Evolutionary conservation across 257 asterid species (phyloP).

Genomic region (Solanum infundibuliforme): DNA sequence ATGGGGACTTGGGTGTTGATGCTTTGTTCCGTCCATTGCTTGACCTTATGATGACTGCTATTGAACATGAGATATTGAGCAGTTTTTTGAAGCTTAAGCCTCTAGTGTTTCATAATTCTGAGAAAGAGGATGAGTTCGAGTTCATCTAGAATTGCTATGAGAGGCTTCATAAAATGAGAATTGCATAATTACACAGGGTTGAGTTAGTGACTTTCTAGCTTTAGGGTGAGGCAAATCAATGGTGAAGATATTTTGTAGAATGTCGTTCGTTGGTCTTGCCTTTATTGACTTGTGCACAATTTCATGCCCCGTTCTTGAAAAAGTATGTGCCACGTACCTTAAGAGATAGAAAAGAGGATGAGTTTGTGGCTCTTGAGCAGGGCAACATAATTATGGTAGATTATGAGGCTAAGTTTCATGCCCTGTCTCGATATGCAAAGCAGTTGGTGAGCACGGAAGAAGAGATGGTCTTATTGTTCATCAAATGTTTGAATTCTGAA

Average conservation of each 20-base stretch:
- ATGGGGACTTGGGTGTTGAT: too few species aligned
- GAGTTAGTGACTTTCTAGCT: neutral
- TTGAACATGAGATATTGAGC: too few species aligned
- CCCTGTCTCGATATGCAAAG: neutral
- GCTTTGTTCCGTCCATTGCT: too few species aligned
- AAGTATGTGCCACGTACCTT: too few species aligned
- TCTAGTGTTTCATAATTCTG: too few species aligned
- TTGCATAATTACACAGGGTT: too few species aligned
- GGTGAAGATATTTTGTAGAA: neutral
- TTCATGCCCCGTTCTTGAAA: neutral
- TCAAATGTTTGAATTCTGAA: neutral
- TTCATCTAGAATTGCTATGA: neutral
- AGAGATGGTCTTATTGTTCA: neutral
- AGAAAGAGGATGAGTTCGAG: too few species aligned
- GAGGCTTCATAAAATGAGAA: neutral
- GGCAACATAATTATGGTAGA: neutral
- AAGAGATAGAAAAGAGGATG: neutral
- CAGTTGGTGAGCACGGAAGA: neutral
- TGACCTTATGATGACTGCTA: too few species aligned
- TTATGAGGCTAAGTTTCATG: neutral
- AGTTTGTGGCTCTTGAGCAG: too few species aligned
- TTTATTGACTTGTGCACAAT: neutral
- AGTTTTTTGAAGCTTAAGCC: too few species aligned
- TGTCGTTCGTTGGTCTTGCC: neutral
- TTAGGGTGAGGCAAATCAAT: neutral